Evolutionary conservation across 164 flowering plant species (phyloP), one percentile per base, ranked within the genome.

Genomic region (Malania oleifera): DNA sequence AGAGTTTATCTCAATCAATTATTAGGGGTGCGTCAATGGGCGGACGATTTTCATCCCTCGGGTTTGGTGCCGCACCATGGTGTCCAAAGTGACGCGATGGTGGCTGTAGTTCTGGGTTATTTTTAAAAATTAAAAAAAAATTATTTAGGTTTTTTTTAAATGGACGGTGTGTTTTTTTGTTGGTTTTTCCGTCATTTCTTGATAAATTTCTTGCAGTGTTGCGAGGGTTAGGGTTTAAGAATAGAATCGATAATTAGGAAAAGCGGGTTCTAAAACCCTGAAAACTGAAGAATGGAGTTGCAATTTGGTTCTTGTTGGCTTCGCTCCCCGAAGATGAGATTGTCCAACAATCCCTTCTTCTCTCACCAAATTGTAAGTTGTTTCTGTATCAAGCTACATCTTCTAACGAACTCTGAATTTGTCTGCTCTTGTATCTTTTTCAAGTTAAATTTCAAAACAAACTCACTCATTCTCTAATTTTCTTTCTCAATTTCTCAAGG

Each of bases 301-400:
- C 77, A 70, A 17, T 53, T 71, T 2, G 55, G 61, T 41, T 70
- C 62, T 28, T 41, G 31, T 11, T 73, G 60, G 23, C 12, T 56
- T 40, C 14, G 58, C 9, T 18, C 57, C 10, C 67, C 71, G 7
- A 53, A 57, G n/a, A 8, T 54, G 20, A 57, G 52, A 35, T 35
- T 41, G 7, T 41, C 49, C 0, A 18, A 12, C 18, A 26, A 47
- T 9, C 50, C 54, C 17, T 37, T 12, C 7, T 4, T 41, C 28
- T 37, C 47, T 29, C 59, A n/a, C 39, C 57, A 28, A 38, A 7
- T 10, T 58, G 75, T 72, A 39, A 60, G 70, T 41, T 15, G 4
- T 47, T 39, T 44, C 24, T 15, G 10, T 23, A 29, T 24, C 10
- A 46, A 3, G 27, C 31, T 23, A 6, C 47, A 43, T 4, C 6